Percentiles rank a stretch among this genome's conserved stretches.
These are phyloP conservation scores for Aureobasidium lini DNA, from an alignment of 2,329 filamentous ascomycete species.

Conservation along the genomic window DNA sequence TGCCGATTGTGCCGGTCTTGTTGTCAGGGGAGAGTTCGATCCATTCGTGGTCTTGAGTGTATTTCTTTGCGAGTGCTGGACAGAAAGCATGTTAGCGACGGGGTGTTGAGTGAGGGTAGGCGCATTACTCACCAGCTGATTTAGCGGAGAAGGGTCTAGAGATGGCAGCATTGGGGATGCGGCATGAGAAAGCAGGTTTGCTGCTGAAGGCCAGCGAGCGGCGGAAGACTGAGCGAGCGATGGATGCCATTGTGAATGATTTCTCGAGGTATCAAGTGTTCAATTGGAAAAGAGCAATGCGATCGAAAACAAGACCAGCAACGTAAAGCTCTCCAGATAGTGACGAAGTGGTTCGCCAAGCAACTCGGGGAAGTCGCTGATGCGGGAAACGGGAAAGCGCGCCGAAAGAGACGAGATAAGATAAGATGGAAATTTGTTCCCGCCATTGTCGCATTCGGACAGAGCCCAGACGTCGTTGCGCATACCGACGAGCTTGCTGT, in stretches of 20 bases:
- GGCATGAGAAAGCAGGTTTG: constrained; percentile 3
- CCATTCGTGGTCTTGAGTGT: constrained; percentile 98
- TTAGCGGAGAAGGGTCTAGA: constrained; percentile 11
- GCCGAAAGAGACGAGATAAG: not conserved
- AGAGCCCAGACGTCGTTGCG: not conserved
- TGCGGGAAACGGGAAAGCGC: not conserved
- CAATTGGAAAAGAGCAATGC: not conserved
- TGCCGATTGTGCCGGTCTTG: constrained; percentile 59
- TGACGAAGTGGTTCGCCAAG: not conserved
- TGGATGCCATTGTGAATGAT: constrained; percentile 14
- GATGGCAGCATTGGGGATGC: not conserved
- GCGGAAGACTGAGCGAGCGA: constrained; percentile 12
- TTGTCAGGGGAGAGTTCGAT: constrained; percentile 72
- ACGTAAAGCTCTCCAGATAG: not conserved
- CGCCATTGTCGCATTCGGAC: not conserved
- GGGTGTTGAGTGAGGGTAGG: too few relatives aligned
- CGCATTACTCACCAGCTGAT: constrained; percentile 11
- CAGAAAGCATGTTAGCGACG: too few relatives aligned
- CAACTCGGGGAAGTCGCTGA: not conserved
- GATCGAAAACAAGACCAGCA: not conserved
- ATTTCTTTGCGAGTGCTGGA: constrained; percentile 68
- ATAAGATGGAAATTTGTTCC: constrained; percentile 9
- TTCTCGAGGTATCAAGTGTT: not conserved
- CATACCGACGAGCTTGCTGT: not conserved
- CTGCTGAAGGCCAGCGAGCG: constrained; percentile 11